Base-by-base conservation (phyloP, 2,329 filamentous ascomycete species). In the Penicillium sp. region DNA sequence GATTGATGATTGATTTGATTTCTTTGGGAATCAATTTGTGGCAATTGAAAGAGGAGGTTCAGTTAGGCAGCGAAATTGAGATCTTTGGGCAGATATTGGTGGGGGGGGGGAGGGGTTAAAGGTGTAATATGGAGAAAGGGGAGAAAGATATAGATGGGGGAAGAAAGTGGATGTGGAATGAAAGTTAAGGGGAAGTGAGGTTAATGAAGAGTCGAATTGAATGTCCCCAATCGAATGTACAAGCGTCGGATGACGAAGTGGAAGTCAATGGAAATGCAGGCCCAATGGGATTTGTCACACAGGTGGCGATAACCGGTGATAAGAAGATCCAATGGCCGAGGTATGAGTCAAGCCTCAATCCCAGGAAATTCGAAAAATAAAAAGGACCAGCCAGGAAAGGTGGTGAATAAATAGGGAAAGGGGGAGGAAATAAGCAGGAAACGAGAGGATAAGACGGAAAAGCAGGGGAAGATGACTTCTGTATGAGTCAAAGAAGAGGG, bases 181-280 rank as follows among this genome's bases (percentile, higher is more conserved):
- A 37, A 25, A 26, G 22, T 23, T 50, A 44, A 49, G 45, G 33
- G 25, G 26, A 31, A 43, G 23, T 25, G 26, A 31, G 22, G 27
- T 52, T 37, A 31, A 25, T 37, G 31, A n/a, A n/a, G n/a, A 47
- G 44, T 47, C 26, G 37, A 40, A 40, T 40, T 40, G 37, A 40
- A 40, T 40, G 26, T 47, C 14, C 25, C 20, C 7, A 25, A 23
- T 43, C 25, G 41, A 43, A 43, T 43, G 41, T 37, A 37, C 37
- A 12, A 35, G 4, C 4, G 14, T n/a, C 31, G 31, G 37, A 40
- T 40, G 37, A 40, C 37, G 37, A 40, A 40, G 37, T 40, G 37
- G 37, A 63, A 63, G 48, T 62, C 59, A 63, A 63, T 63, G 59
- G 61, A 63, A 63, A 44, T 61, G 51, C 53, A 62, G 55, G 47